These are phyloP conservation scores for Microstroma glucosiphilum DNA, from an alignment of 1,284 basidiomycete species.

Conservation along the genomic window DNA sequence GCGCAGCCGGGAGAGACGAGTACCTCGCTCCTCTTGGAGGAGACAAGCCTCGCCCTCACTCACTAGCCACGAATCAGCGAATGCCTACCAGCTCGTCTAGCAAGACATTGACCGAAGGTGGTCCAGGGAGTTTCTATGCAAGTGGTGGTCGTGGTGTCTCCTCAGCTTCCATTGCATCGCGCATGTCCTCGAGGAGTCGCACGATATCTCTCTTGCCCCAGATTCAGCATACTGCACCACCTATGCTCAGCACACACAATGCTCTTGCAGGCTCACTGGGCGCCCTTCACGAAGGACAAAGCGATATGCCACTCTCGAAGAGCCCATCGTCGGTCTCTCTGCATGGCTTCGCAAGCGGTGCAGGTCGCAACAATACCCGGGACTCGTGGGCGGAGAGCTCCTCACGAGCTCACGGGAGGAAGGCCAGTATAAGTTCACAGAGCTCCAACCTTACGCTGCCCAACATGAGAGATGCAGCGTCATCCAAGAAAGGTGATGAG, in stretches of 20 bases:
- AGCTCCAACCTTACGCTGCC: constrained; percentile 11
- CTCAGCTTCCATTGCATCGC: constrained; percentile 31
- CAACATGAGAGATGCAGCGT: constrained; percentile 15
- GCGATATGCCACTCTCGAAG: constrained; percentile 8
- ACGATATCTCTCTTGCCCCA: constrained; percentile 23
- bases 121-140: constrained; percentile 10
- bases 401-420: constrained; percentile 5
- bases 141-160: constrained; percentile 7
- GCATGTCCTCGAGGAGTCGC: constrained; percentile 24
- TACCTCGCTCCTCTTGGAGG: constrained; percentile 4
- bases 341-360: not conserved
- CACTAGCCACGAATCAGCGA: constrained; percentile 18
- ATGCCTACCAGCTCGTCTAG: constrained; percentile 26
- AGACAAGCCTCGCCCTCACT: constrained; percentile 8
- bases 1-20: not conserved
- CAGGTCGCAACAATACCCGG: not conserved
- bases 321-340: not conserved
- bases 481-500: constrained; percentile 14
- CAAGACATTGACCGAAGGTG: constrained; percentile 21
- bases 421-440: constrained; percentile 15
- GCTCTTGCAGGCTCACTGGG: constrained; percentile 34
- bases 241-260: constrained; percentile 39
- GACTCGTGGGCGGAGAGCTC: not conserved
- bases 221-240: constrained; percentile 26
- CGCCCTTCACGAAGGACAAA: constrained; percentile 27